Evolutionary conservation across 352 stramenopile species (phyloP).

Genomic region (Pythium dissimile): DNA sequence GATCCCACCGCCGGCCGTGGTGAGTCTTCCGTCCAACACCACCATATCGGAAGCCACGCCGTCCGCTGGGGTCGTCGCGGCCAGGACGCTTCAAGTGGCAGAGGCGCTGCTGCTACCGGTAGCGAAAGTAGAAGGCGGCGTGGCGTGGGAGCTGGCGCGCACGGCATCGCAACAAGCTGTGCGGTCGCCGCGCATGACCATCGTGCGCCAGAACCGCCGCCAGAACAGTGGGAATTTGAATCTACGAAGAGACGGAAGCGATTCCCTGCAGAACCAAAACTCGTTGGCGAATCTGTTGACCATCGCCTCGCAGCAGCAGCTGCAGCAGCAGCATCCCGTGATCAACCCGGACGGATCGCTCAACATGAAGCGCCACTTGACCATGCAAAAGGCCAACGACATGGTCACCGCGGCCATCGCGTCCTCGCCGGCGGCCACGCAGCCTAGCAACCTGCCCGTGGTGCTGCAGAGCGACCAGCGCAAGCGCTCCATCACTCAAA

Average conservation of each 20-base stretch:
- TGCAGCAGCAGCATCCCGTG: neutral
- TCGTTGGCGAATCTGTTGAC: slow-evolving; percentile 28
- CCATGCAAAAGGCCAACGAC: slow-evolving; percentile 26
- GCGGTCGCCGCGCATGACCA: slow-evolving; percentile 16
- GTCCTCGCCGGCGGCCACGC: neutral
- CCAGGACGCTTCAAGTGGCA: neutral
- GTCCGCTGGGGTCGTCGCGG: neutral
- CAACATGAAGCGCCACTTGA: slow-evolving; percentile 21
- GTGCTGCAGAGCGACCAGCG: slow-evolving; percentile 26
- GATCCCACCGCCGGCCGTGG: slow-evolving; percentile 36
- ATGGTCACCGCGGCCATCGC: slow-evolving; percentile 31
- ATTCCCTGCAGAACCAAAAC: slow-evolving; percentile 23
- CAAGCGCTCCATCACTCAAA: slow-evolving; percentile 31
- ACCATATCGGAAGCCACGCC: neutral
- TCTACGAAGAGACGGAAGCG: neutral
- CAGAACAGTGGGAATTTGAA: slow-evolving; percentile 24
- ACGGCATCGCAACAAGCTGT: too few species aligned
- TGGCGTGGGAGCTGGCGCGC: too few species aligned
- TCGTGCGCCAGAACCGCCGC: slow-evolving; percentile 19
- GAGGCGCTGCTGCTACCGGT: neutral
- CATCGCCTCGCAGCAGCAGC: slow-evolving; percentile 10
- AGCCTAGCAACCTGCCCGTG: neutral
- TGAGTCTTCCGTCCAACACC: neutral
- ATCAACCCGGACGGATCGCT: slow-evolving; percentile 24
- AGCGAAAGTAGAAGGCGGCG: too few species aligned